Base-by-base conservation (phyloP, 768 basidiomycete species). In the Tylopilus cervinicoccineus region DNA sequence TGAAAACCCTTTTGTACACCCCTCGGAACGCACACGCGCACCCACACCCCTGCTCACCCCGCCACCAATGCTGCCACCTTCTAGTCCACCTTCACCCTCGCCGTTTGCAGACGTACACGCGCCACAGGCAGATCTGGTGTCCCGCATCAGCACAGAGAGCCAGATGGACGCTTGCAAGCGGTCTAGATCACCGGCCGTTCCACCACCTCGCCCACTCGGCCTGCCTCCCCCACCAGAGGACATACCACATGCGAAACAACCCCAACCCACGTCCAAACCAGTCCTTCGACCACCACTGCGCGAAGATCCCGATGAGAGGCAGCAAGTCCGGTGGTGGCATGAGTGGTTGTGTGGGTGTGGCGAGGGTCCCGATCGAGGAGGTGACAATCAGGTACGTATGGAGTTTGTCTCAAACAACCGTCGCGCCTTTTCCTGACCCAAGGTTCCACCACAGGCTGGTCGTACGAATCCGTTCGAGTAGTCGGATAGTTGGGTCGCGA, bases 331-430 rank as follows among this genome's bases (percentile, higher is more conserved):
- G 51, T 90, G 88, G 88, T 90, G 88, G 88, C 87, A 88, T 61
- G 88, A 90, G 27, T 88, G 87, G 86, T 63, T 90, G 52, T 90
- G 88, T 63, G 88, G 88, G 12, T 88, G 86, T 55, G 72, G 80
- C 16, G 87, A 88, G 61, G 83, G 84, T n/a, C 70, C 78, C 3
- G 83, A 86, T 64, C 74, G 86, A 14, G 84, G 81, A 37, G 86
- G 84, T 6, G 82, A 88, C 45, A 64, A 76, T 53, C 88, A 90
- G 77, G 87, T 84, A 60, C 34, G 73, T 63, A 23, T 63, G 24
- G 47, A 22, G n/a, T 38, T 19, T 9, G 8, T 5, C n/a, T n/a
- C n/a, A 0, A 27, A 4, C n/a, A 14, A 4, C 24, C 26, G 7
- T 43, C 20, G 7, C n/a, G 4, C 17, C 34, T 9, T 43, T 19